Conservation (phyloP, 106 monocot species). For the Chionographis japonica region DNA sequence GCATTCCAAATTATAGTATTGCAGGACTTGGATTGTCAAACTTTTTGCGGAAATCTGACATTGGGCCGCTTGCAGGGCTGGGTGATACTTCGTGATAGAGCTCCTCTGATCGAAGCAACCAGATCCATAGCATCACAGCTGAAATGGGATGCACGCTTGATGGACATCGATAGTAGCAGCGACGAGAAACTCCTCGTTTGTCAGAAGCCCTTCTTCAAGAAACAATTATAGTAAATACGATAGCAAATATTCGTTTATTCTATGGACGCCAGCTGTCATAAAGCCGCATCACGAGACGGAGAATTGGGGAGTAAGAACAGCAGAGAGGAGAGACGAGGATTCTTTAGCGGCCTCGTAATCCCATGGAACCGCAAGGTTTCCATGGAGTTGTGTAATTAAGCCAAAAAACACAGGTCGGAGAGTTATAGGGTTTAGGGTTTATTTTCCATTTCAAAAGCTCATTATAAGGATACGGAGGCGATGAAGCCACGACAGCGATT, state of each 20-base stretch:
- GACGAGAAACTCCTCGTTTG: conserved; percentile 74
- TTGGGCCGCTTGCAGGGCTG: conserved; percentile 64
- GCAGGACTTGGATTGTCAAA: neutral
- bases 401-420: conserved; percentile 10
- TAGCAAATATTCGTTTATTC: neutral
- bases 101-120: conserved; percentile 46
- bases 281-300: neutral
- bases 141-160: conserved; percentile 74
- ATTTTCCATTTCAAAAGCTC: conserved; percentile 13
- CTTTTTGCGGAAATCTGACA: neutral
- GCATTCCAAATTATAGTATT: too few relatives aligned
- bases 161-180: conserved; percentile 48
- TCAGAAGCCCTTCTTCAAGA: conserved; percentile 87
- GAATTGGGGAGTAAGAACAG: neutral
- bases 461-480: conserved; percentile 8
- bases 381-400: conserved; percentile 21
- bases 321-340: neutral
- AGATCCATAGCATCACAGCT: conserved; percentile 51
- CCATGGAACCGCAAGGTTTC: conserved; percentile 54
- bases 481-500: conserved; percentile 9
- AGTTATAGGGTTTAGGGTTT: conserved; percentile 8
- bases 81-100: conserved; percentile 70
- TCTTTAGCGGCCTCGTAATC: conserved; percentile 4
- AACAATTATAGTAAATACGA: conserved; percentile 33
- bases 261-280: conserved; percentile 7